These are phyloP conservation scores for Mucuna pruriens DNA, from an alignment of 306 rosid species.

Conservation along the genomic window DNA sequence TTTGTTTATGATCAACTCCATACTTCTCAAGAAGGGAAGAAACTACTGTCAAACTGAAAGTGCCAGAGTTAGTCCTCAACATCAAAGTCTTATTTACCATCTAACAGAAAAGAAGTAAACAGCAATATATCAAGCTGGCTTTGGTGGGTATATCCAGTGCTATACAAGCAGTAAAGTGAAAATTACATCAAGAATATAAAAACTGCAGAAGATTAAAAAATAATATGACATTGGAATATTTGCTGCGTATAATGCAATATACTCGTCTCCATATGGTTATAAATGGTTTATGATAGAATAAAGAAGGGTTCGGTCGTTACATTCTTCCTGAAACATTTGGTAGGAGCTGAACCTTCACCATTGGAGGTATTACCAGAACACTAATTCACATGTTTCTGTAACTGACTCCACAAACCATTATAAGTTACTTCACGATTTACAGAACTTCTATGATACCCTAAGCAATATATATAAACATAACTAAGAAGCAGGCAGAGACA, in stretches of 20 bases:
- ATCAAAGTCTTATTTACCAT: neutral
- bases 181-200: neutral
- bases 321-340: conserved; percentile 13
- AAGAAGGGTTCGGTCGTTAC: neutral
- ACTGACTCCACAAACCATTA: neutral
- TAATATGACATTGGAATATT: neutral
- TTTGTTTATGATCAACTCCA: conserved; percentile 71
- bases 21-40: conserved; percentile 78
- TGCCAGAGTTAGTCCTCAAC: conserved; percentile 35
- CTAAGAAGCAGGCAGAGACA: conserved; percentile 5
- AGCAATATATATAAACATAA: neutral
- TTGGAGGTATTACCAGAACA: neutral
- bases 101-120: conserved; percentile 18
- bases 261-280: neutral
- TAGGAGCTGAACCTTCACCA: conserved; percentile 14
- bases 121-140: conserved; percentile 8
- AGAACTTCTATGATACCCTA: neutral
- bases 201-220: neutral
- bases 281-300: neutral
- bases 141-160: neutral
- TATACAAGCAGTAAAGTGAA: neutral
- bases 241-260: neutral
- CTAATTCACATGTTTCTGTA: neutral
- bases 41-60: conserved; percentile 83
- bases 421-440: conserved; percentile 10